phyloP scores from a whole-genome alignment of 129 eudicot genomes.

The Dittrichia graveolens region DNA sequence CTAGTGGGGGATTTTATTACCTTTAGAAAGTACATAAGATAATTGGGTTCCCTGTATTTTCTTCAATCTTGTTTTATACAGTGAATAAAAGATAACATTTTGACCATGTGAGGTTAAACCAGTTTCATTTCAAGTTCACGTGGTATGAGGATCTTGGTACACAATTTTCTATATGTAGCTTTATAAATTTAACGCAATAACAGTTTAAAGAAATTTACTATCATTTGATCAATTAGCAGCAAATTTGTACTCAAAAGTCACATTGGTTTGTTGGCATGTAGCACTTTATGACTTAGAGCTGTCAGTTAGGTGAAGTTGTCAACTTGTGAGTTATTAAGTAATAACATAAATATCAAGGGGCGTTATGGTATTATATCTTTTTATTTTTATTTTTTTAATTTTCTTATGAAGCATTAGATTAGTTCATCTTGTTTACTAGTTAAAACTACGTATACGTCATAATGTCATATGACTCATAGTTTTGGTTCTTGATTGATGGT shows the following conservation, averaged over 20 bases:
- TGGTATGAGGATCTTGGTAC: neutral
- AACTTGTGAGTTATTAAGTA: neutral
- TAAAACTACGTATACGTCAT: neutral
- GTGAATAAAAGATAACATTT: neutral
- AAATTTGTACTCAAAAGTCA: constrained; percentile 18
- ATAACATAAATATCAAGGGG: neutral
- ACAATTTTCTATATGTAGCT: neutral
- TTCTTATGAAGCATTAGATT: neutral
- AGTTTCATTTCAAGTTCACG: constrained; percentile 5
- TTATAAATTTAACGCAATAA: constrained; percentile 5
- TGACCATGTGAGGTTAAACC: neutral
- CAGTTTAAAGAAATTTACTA: neutral
- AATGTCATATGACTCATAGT: neutral
- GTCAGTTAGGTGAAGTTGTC: constrained; percentile 28
- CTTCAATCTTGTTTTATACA: neutral
- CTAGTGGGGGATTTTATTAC: neutral
- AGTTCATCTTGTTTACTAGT: neutral
- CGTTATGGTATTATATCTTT: neutral
- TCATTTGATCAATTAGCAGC: constrained; percentile 11
- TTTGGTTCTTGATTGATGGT: constrained; percentile 1
- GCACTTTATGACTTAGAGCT: constrained; percentile 23
- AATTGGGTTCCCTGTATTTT: neutral
- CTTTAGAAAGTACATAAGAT: neutral
- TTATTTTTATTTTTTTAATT: neutral
- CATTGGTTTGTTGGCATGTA: constrained; percentile 9